These are phyloP conservation scores for Ustilago sp. DNA, from an alignment of 1,284 basidiomycete genomes.

Conservation along the genomic window DNA sequence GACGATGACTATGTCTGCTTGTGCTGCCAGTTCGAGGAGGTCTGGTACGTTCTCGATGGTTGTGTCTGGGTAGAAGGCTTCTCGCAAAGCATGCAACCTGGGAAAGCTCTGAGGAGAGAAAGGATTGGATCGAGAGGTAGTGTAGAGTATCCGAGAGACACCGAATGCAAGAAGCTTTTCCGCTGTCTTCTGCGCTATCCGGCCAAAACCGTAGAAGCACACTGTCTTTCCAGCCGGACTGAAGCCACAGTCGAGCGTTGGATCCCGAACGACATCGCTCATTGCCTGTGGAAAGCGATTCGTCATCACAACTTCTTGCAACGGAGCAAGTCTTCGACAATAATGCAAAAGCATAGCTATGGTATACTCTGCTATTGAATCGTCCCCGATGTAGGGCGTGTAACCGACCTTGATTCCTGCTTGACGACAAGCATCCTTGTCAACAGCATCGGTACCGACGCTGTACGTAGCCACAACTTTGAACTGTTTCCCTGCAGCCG, in stretches of 20 bases:
- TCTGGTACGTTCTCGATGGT: slow-evolving; percentile 17
- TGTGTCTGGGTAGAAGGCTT: slow-evolving; percentile 26
- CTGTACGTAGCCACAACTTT: slow-evolving; percentile 25
- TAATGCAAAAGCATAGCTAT: slow-evolving; percentile 32
- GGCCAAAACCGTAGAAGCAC: slow-evolving; percentile 35
- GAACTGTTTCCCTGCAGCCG: slow-evolving; percentile 1
- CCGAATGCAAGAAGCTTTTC: slow-evolving; percentile 35
- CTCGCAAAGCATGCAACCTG: slow-evolving; percentile 11
- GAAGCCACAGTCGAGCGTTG: slow-evolving; percentile 28
- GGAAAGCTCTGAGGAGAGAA: slow-evolving; percentile 18
- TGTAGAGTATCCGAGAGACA: slow-evolving; percentile 18
- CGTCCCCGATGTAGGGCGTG: slow-evolving; percentile 29
- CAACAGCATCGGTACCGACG: slow-evolving; percentile 30
- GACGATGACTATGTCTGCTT: slow-evolving; percentile 31
- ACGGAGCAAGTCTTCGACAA: slow-evolving; percentile 10
- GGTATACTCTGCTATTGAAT: slow-evolving; percentile 31
- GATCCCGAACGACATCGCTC: slow-evolving; percentile 15
- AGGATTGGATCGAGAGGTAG: slow-evolving; percentile 13
- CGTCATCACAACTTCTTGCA: slow-evolving; percentile 2
- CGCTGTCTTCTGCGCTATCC: slow-evolving; percentile 31
- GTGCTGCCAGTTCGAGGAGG: slow-evolving; percentile 17
- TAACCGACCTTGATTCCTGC: slow-evolving; percentile 32
- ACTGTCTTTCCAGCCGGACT: slow-evolving; percentile 28
- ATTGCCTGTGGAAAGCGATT: slow-evolving; percentile 10
- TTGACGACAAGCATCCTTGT: slow-evolving; percentile 14